Conservation (phyloP, 2,329 filamentous ascomycete genomes). For the Ascosphaera pollenicola region DNA sequence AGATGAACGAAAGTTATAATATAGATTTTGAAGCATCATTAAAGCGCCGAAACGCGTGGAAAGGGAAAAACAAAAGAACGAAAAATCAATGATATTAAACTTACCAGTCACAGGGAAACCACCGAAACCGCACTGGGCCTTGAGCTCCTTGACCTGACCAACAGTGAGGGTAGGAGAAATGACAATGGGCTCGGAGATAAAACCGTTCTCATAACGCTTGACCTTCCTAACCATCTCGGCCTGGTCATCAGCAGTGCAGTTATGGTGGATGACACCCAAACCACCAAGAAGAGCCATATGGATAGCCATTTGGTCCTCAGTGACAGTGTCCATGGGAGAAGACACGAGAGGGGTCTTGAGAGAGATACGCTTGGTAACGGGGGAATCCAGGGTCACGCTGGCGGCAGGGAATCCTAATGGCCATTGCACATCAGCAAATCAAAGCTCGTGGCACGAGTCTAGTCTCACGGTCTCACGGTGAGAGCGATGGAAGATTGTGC, state of each 20-base stretch:
- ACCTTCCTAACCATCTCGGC: slow-evolving; percentile 99
- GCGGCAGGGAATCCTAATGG: slow-evolving; percentile 62
- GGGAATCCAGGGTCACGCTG: slow-evolving; percentile 69
- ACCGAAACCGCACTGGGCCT: slow-evolving; percentile 97
- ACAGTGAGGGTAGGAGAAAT: slow-evolving; percentile 74
- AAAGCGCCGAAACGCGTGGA: slow-evolving; percentile 6
- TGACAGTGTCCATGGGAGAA: slow-evolving; percentile 98
- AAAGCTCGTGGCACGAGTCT: too few species aligned
- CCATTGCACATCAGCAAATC: slow-evolving; percentile 6
- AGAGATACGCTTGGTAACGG: slow-evolving; percentile 83
- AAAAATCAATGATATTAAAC: slow-evolving; percentile 19
- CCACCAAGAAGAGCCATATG: slow-evolving; percentile 43
- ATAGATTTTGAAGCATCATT: slow-evolving; percentile 51
- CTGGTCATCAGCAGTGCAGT: slow-evolving; percentile 93
- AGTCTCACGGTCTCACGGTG: too few species aligned
- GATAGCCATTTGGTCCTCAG: slow-evolving; percentile 98
- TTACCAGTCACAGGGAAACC: slow-evolving; percentile 97
- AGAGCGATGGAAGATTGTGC: too few species aligned
- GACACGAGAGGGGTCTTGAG: slow-evolving; percentile 95
- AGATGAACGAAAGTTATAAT: slow-evolving; percentile 99
- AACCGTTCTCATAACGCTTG: slow-evolving; percentile 98
- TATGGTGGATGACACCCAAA: slow-evolving; percentile 85
- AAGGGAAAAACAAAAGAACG: slow-evolving; percentile 5
- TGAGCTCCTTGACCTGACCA: slow-evolving; percentile 72
- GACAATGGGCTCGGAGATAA: slow-evolving; percentile 90